Evolutionary conservation across 2,329 filamentous ascomycete genomes (phyloP).

Genomic region (Tolypocladium cylindrosporum): DNA sequence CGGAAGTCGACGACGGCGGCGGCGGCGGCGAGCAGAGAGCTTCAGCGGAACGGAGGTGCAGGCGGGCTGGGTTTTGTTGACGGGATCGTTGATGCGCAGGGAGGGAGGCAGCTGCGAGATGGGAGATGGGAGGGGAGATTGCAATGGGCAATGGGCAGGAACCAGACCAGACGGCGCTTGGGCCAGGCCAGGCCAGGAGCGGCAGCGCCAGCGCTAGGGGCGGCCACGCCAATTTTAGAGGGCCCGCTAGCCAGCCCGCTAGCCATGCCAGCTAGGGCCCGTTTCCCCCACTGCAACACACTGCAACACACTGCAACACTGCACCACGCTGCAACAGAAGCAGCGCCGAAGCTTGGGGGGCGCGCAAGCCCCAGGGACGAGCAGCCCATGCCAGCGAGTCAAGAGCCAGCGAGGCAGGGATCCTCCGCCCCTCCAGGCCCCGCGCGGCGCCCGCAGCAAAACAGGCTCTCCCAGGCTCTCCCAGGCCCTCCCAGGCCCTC

Average conservation of each 20-base stretch:
- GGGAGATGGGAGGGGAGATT: not conserved
- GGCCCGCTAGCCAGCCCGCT: not conserved
- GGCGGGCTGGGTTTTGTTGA: not conserved
- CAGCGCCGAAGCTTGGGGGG: not conserved
- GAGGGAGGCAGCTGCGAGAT: not conserved
- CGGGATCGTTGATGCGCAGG: not conserved
- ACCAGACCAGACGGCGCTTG: not conserved
- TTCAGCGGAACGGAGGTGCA: not conserved
- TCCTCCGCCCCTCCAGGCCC: not conserved
- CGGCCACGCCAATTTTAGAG: not conserved
- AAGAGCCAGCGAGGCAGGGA: not conserved
- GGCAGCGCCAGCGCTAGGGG: slow-evolving; percentile 3
- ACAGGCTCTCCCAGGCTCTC: not conserved
- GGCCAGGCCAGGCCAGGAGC: slow-evolving; percentile 3
- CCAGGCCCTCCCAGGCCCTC: no score
- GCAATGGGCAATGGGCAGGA: not conserved
- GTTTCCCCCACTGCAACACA: not conserved
- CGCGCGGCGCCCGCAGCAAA: not conserved
- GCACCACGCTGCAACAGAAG: not conserved
- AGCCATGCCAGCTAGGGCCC: not conserved
- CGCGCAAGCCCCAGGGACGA: no score
- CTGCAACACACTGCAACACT: no score
- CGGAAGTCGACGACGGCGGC: not conserved
- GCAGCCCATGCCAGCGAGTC: not conserved
- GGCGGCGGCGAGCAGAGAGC: not conserved